These are phyloP conservation scores for Nepenthes mirabilis DNA, from an alignment of 148 eudicot species.

Conservation along the genomic window DNA sequence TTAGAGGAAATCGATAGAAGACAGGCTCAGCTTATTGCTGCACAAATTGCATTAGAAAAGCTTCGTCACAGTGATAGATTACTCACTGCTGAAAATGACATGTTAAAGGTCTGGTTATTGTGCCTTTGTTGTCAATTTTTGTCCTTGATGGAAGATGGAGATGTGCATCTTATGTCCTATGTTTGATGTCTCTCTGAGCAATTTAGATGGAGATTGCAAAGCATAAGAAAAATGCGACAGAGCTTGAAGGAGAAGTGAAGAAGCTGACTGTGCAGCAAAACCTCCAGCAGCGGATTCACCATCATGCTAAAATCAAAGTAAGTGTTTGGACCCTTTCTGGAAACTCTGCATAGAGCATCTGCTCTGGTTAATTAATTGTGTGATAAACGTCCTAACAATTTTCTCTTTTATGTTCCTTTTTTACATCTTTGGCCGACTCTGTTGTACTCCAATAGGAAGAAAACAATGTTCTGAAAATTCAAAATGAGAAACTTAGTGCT, in stretches of 20 bases:
- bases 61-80: slow-evolving; percentile 40
- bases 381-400: background rate
- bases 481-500: slow-evolving; percentile 57
- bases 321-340: slow-evolving; percentile 2
- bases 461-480: slow-evolving; percentile 49
- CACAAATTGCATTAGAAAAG: slow-evolving; percentile 65
- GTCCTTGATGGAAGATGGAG: background rate
- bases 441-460: slow-evolving; percentile 60
- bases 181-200: slow-evolving; percentile 1
- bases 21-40: slow-evolving; percentile 62
- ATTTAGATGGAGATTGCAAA: slow-evolving; percentile 44
- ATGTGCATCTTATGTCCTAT: slow-evolving; percentile 2
- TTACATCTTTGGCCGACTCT: background rate
- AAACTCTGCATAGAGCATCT: background rate
- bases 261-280: slow-evolving; percentile 85
- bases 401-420: background rate
- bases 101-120: slow-evolving; percentile 47
- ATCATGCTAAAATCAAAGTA: slow-evolving; percentile 94
- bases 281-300: slow-evolving; percentile 88
- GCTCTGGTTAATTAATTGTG: background rate
- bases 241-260: slow-evolving; percentile 64
- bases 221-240: slow-evolving; percentile 42
- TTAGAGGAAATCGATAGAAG: slow-evolving; percentile 78
- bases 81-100: slow-evolving; percentile 58
- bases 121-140: slow-evolving; percentile 1